A percentile compares a stretch with the other conserved stretches of the same genome.
Evolutionary conservation across 805 yeast genomes (phyloP).

Genomic region (Nakazawaea laoshanensis): DNA sequence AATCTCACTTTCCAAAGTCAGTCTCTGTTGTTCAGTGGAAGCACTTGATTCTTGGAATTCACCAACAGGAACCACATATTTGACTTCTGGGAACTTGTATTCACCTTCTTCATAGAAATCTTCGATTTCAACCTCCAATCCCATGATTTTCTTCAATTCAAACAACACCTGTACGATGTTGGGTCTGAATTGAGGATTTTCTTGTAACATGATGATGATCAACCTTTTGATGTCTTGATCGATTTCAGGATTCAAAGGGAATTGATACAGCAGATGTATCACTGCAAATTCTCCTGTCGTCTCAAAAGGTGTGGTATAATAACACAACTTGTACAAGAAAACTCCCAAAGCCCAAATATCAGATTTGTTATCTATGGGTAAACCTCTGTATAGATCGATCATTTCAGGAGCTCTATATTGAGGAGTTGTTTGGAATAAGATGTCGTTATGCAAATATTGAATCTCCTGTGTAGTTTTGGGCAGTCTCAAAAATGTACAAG

Average conservation of each 20-base stretch:
- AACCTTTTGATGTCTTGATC: slow-evolving; percentile 68
- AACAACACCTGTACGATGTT: slow-evolving; percentile 72
- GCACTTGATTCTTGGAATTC: slow-evolving; percentile 24
- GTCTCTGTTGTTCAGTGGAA: slow-evolving; percentile 28
- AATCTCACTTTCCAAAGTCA: slow-evolving; percentile 11
- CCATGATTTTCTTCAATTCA: slow-evolving; percentile 55
- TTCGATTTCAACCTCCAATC: slow-evolving; percentile 19
- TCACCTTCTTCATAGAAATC: slow-evolving; percentile 32
- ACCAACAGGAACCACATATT: slow-evolving; percentile 34
- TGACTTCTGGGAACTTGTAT: slow-evolving; percentile 22
- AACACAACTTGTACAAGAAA: slow-evolving; percentile 81
- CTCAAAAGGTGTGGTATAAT: slow-evolving; percentile 93
- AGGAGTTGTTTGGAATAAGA: slow-evolving; percentile 87
- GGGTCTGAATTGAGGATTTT: slow-evolving; percentile 76
- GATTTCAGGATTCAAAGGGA: slow-evolving; percentile 62
- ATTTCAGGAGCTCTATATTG: slow-evolving; percentile 95
- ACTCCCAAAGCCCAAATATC: slow-evolving; percentile 98
- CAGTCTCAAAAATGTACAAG: slow-evolving; percentile 60
- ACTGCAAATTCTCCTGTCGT: slow-evolving; percentile 74
- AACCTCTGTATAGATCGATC: slow-evolving; percentile 78
- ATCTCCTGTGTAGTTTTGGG: slow-evolving; percentile 72
- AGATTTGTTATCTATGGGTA: slow-evolving; percentile 83
- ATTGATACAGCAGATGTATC: slow-evolving; percentile 71
- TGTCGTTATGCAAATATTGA: slow-evolving; percentile 72
- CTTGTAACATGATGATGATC: slow-evolving; percentile 72